These are phyloP conservation scores for Ophiostoma himal-ulmi DNA, from an alignment of 2,329 filamentous ascomycete genomes.

Conservation along the genomic window DNA sequence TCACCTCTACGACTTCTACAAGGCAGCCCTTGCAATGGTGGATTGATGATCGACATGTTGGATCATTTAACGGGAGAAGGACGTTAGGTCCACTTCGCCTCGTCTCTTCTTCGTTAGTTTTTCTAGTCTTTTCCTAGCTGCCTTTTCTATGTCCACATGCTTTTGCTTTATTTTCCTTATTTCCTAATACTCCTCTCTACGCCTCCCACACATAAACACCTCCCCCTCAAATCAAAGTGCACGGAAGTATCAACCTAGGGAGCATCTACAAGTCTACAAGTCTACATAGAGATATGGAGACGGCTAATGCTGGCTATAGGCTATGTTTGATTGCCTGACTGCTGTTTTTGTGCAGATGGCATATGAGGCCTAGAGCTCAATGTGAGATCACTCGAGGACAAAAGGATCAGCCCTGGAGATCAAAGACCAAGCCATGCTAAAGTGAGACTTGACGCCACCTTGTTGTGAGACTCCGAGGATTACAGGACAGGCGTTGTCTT, in stretches of 20 bases:
- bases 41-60: conserved; percentile 2
- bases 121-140: neutral
- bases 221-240: neutral
- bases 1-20: too few species aligned
- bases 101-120: conserved; percentile 10
- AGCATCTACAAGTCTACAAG: too few species aligned
- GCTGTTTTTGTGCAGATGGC: too few species aligned
- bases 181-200: neutral
- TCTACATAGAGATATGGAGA: too few species aligned
- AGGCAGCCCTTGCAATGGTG: neutral
- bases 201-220: neutral
- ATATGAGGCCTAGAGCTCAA: too few species aligned
- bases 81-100: conserved; percentile 9
- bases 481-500: neutral
- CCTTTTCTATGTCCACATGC: conserved; percentile 1
- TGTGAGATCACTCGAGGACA: neutral
- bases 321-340: too few species aligned
- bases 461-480: neutral
- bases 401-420: neutral
- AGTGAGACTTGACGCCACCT: conserved; percentile 1
- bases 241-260: neutral
- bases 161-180: neutral
- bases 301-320: too few species aligned
- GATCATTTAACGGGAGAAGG: conserved; percentile 1
- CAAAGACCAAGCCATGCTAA: neutral